Percentiles rank a stretch among this genome's conserved stretches.
Evolutionary conservation across 345 rosid genomes (phyloP).

Genomic region (Nephelium lappaceum): DNA sequence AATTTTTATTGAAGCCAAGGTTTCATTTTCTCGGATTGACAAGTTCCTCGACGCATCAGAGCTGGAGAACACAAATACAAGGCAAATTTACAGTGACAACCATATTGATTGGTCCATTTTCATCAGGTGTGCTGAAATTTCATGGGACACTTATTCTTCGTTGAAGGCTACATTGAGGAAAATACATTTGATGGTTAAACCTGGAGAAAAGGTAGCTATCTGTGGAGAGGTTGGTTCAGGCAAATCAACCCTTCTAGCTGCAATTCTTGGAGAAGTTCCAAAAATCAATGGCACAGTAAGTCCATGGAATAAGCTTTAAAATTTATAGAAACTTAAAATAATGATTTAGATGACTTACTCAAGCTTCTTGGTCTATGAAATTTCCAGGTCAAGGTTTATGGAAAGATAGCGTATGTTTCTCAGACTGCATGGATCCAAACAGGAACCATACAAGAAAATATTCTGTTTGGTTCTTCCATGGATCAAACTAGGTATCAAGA

Average conservation of each 20-base stretch:
- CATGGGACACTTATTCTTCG: conserved; percentile 20
- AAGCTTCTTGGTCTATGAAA: background rate
- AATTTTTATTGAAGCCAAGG: conserved; percentile 14
- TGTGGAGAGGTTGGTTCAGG: conserved; percentile 75
- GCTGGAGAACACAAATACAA: background rate
- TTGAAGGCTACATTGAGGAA: background rate
- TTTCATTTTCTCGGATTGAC: background rate
- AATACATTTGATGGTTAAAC: background rate
- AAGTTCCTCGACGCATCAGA: conserved; percentile 7
- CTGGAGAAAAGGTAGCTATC: conserved; percentile 48
- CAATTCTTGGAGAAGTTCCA: conserved; percentile 67
- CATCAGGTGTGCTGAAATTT: background rate
- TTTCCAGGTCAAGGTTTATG: conserved; percentile 40
- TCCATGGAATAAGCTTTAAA: background rate
- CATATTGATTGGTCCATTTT: background rate
- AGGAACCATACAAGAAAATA: conserved; percentile 54
- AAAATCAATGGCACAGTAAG: conserved; percentile 46
- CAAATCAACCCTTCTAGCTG: conserved; percentile 59
- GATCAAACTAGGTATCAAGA: conserved; percentile 40
- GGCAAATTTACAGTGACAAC: background rate
- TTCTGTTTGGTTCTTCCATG: conserved; percentile 50
- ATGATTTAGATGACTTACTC: background rate
- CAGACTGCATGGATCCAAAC: conserved; percentile 63
- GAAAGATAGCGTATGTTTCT: conserved; percentile 60
- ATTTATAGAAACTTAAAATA: background rate